These are phyloP conservation scores for Phytopythium vexans DNA, from an alignment of 352 stramenopile genomes.

Conservation along the genomic window DNA sequence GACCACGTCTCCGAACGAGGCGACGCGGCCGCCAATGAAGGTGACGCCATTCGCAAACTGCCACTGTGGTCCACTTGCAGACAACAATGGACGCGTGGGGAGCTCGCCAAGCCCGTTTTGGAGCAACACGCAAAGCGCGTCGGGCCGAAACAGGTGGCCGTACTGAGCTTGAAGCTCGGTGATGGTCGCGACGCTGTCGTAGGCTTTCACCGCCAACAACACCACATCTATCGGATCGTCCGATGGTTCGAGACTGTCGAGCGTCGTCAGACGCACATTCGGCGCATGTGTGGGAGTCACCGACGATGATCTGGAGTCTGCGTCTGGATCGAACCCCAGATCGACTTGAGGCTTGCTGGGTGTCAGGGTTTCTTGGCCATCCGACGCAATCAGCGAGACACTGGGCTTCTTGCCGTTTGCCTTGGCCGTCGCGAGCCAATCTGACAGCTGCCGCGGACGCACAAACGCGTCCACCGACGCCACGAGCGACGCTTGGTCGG, in stretches of 20 bases:
- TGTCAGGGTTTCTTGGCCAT: no score
- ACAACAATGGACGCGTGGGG: background rate
- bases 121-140: slow-evolving; percentile 57
- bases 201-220: slow-evolving; percentile 66
- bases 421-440: slow-evolving; percentile 9
- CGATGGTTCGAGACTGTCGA: slow-evolving; percentile 11
- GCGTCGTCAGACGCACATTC: slow-evolving; percentile 30
- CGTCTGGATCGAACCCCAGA: slow-evolving; percentile 1
- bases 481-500: background rate
- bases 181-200: slow-evolving; percentile 44
- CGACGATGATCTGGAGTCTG: no score
- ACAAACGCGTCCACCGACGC: slow-evolving; percentile 47
- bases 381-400: slow-evolving; percentile 3
- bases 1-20: slow-evolving; percentile 38
- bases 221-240: slow-evolving; percentile 46
- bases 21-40: slow-evolving; percentile 49
- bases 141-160: slow-evolving; percentile 29
- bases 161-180: slow-evolving; percentile 28
- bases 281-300: background rate
- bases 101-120: slow-evolving; percentile 62
- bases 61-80: slow-evolving; percentile 8
- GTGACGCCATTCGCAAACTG: slow-evolving; percentile 63
- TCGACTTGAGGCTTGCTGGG: background rate
- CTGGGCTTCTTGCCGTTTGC: slow-evolving; percentile 1
- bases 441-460: slow-evolving; percentile 35